A percentile compares a stretch with the other conserved stretches of the same genome.
phyloP scores from a whole-genome alignment of 192 early-diverging fungal species.

The Rhizophagus clarus region DNA sequence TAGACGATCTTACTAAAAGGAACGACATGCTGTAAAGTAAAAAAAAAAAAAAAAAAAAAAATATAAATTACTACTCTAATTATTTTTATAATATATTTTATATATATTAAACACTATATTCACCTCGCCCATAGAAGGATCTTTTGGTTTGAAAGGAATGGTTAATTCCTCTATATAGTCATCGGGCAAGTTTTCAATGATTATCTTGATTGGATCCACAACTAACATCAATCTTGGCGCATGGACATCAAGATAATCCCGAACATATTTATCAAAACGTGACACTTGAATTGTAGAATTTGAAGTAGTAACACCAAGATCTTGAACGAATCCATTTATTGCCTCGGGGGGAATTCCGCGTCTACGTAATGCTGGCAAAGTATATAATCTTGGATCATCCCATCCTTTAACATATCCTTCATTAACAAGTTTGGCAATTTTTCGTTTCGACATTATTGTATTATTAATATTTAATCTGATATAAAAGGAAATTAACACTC shows the following conservation, averaged over 20 bases:
- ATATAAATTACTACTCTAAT: background rate
- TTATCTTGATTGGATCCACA: conserved; percentile 85
- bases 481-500: background rate
- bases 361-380: conserved; percentile 92
- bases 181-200: conserved; percentile 87
- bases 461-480: conserved; percentile 79
- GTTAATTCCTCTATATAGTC: conserved; percentile 77
- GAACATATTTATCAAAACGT: conserved; percentile 92
- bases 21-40: conserved; percentile 55
- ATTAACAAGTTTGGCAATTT: conserved; percentile 89
- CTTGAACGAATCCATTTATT: conserved; percentile 97
- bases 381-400: conserved; percentile 98
- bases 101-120: background rate
- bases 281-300: conserved; percentile 80
- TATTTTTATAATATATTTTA: too few species aligned
- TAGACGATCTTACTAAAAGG: conserved; percentile 93
- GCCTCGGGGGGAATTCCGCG: conserved; percentile 97
- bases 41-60: background rate
- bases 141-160: conserved; percentile 89
- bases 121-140: conserved; percentile 76
- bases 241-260: conserved; percentile 90
- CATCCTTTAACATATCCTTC: conserved; percentile 78
- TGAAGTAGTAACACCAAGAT: conserved; percentile 85
- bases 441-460: conserved; percentile 97
- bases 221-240: conserved; percentile 94